Conservation (phyloP, 1,284 basidiomycete species). For the Hypsizygus ulmarius region DNA sequence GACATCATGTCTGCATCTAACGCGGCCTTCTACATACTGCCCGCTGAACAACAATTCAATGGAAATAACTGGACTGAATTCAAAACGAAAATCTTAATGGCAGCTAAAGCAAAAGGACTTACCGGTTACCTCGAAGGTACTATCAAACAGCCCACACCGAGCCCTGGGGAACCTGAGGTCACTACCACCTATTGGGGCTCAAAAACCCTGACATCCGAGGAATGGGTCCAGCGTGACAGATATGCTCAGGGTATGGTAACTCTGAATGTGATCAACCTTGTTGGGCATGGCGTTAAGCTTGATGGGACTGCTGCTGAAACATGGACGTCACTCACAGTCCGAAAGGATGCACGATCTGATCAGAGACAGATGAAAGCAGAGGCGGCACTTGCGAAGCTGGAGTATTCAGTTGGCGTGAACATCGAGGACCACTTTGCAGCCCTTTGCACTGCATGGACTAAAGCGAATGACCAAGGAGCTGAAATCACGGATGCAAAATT, state of each 20-base stretch:
- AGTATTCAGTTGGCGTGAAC: constrained; percentile 11
- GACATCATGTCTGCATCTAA: neutral
- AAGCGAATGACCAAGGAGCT: constrained; percentile 16
- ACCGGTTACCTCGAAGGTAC: constrained; percentile 19
- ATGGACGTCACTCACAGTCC: constrained; percentile 16
- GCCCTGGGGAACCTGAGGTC: neutral
- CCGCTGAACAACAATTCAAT: constrained; percentile 19
- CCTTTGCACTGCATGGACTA: constrained; percentile 15
- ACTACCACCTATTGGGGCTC: constrained; percentile 3
- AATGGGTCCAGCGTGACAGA: constrained; percentile 18
- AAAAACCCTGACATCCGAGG: constrained; percentile 11
- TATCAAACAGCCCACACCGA: neutral
- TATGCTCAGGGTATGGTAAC: constrained; percentile 15
- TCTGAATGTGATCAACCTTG: constrained; percentile 19
- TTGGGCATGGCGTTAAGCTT: constrained; percentile 18
- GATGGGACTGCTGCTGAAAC: constrained; percentile 16
- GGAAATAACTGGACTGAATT: constrained; percentile 19
- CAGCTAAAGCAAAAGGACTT: constrained; percentile 13
- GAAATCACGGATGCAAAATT: constrained; percentile 17
- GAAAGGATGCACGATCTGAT: constrained; percentile 5
- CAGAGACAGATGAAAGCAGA: constrained; percentile 11
- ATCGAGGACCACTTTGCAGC: constrained; percentile 13
- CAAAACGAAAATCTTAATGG: constrained; percentile 13
- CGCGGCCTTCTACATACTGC: constrained; percentile 8
- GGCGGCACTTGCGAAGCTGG: constrained; percentile 3